A percentile compares a stretch with the other conserved stretches of the same genome.
Evolutionary conservation across 176 grass and related monocot genomes (phyloP).

Genomic region (Lolium perenne): DNA sequence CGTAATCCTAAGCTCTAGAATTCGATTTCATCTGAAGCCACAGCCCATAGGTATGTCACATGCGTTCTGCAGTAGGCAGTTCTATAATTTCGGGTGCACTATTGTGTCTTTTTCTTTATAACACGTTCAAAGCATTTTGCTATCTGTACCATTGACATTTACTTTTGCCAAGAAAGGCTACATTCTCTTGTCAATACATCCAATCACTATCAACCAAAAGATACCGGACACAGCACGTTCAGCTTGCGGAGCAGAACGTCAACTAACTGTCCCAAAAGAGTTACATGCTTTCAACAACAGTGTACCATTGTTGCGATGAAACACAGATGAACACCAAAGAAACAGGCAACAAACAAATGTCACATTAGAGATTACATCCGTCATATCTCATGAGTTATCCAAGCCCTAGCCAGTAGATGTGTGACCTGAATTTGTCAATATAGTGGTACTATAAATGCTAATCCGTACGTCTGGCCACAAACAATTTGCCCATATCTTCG

Average conservation of each 20-base stretch:
- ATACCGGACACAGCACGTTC: background rate
- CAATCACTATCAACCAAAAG: background rate
- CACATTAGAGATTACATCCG: background rate
- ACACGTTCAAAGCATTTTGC: background rate
- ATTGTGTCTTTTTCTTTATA: no score
- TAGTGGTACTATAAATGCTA: constrained; percentile 38
- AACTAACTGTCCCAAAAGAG: background rate
- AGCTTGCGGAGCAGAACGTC: background rate
- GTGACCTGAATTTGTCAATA: background rate
- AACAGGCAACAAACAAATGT: background rate
- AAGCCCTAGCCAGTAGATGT: background rate
- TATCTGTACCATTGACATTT: no score
- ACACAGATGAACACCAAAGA: background rate
- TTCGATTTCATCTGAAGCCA: no score
- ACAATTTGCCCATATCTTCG: constrained; percentile 87
- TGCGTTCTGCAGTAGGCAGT: background rate
- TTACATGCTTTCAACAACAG: no score
- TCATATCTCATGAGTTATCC: background rate
- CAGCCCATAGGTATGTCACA: no score
- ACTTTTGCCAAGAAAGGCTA: background rate
- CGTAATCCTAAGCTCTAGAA: no score
- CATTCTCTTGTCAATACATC: background rate
- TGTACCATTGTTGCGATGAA: no score
- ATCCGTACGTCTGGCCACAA: constrained; percentile 72
- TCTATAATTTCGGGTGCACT: no score